Evolutionary conservation across 768 basidiomycete genomes (phyloP).

Genomic region (Chiua virens): DNA sequence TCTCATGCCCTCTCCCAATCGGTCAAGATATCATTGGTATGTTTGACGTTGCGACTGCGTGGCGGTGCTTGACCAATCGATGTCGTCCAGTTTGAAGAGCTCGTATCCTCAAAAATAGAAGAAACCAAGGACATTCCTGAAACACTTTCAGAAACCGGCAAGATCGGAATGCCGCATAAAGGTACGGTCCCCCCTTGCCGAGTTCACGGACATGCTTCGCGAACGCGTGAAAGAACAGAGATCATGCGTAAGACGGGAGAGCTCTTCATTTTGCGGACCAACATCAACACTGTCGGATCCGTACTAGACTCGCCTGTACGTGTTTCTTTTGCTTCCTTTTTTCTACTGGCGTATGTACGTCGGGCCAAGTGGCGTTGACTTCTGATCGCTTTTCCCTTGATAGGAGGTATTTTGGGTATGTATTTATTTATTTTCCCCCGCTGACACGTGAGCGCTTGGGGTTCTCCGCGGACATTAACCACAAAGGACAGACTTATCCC

Average conservation of each 20-base stretch:
- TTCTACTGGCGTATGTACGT: constrained; percentile 1
- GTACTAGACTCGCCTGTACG: constrained; percentile 93
- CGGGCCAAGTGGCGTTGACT: neutral
- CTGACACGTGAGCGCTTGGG: neutral
- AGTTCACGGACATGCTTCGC: constrained; percentile 4
- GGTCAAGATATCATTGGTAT: constrained; percentile 91
- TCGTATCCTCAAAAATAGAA: constrained; percentile 91
- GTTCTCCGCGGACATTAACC: constrained; percentile 19
- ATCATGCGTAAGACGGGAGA: constrained; percentile 98
- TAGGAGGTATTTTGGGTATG: constrained; percentile 95
- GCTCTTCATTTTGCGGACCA: constrained; percentile 88
- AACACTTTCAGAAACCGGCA: constrained; percentile 89
- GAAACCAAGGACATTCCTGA: constrained; percentile 97
- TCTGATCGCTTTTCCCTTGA: neutral
- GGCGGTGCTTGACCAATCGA: neutral
- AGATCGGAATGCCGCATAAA: constrained; percentile 88
- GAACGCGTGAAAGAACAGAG: constrained; percentile 45
- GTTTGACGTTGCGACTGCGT: constrained; percentile 16
- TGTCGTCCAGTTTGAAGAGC: constrained; percentile 73
- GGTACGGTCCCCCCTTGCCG: constrained; percentile 40
- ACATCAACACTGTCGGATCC: constrained; percentile 93
- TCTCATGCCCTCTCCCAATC: constrained; percentile 96
- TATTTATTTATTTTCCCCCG: constrained; percentile 23
- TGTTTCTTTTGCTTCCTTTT: constrained; percentile 10
- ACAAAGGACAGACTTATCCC: constrained; percentile 72